Evolutionary conservation across 2,329 filamentous ascomycete genomes (phyloP).

Genomic region (Exophiala sp.): DNA sequence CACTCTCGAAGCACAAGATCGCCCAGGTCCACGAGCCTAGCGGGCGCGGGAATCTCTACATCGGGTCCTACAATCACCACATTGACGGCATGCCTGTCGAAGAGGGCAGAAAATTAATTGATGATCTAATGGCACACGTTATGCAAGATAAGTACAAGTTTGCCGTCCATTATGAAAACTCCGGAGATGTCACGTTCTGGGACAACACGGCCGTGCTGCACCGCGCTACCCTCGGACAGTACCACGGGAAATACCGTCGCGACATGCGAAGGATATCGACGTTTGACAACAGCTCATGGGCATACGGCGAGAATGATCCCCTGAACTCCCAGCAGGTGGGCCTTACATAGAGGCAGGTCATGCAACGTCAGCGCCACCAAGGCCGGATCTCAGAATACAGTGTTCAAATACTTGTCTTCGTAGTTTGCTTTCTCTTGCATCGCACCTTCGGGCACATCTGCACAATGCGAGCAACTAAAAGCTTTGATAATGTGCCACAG

Average conservation of each 20-base stretch:
- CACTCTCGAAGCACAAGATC: constrained; percentile 2
- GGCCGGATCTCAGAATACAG: no score
- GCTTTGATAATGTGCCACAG: no score
- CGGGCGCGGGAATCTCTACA: constrained; percentile 7
- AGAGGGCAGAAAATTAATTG: not conserved
- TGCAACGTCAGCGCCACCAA: no score
- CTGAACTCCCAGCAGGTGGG: constrained; percentile 3
- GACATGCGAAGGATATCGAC: constrained; percentile 4
- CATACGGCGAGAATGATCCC: constrained; percentile 6
- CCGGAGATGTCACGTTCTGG: constrained; percentile 5
- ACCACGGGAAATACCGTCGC: constrained; percentile 2
- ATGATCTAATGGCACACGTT: not conserved
- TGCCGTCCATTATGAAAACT: not conserved
- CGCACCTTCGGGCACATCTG: no score
- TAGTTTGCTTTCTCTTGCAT: no score
- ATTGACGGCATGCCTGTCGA: constrained; percentile 4
- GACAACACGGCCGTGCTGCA: constrained; percentile 9
- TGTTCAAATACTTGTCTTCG: no score
- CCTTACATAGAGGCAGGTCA: not conserved
- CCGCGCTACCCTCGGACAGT: not conserved
- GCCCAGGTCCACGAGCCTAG: constrained; percentile 2
- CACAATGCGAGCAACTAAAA: no score
- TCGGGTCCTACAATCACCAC: constrained; percentile 3
- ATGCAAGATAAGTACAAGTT: constrained; percentile 2
- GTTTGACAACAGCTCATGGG: constrained; percentile 1